Conservation (phyloP, 2,329 filamentous ascomycete species). For the Dactylonectria estremocensis region DNA sequence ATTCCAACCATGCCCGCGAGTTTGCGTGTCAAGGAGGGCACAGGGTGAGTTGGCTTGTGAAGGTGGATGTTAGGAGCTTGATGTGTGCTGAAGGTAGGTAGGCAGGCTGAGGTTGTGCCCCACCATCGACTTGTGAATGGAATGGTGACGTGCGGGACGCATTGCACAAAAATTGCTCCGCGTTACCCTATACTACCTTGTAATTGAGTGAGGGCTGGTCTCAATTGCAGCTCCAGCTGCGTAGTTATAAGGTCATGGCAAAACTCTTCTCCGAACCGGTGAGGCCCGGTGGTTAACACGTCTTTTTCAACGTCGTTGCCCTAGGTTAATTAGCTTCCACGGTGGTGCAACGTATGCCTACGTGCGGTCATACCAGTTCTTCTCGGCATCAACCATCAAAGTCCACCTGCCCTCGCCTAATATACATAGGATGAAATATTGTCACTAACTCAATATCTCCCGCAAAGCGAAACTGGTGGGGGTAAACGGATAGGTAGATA, state of each 20-base stretch:
- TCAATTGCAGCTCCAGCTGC: too few relatives aligned
- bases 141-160: constrained; percentile 11
- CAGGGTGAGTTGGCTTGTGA: constrained; percentile 17
- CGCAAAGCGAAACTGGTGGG: constrained; percentile 13
- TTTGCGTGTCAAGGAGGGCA: constrained; percentile 19
- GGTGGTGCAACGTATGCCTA: too few relatives aligned
- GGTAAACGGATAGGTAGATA: constrained; percentile 35
- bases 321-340: too few relatives aligned
- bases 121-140: constrained; percentile 46
- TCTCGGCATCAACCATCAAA: too few relatives aligned
- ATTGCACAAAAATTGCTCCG: constrained; percentile 13
- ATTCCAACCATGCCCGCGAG: constrained; percentile 52
- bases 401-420: background rate
- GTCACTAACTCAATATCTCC: constrained; percentile 11
- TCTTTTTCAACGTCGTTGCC: too few relatives aligned
- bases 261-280: too few relatives aligned
- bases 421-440: background rate
- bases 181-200: constrained; percentile 14
- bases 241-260: too few relatives aligned
- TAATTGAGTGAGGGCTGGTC: background rate
- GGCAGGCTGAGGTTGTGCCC: constrained; percentile 38
- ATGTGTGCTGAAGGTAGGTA: constrained; percentile 40
- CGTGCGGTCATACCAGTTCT: too few relatives aligned
- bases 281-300: too few relatives aligned
- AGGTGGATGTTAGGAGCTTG: constrained; percentile 41